phyloP scores from a whole-genome alignment of 192 early-diverging fungal species.

The Entomortierella parvispora region DNA sequence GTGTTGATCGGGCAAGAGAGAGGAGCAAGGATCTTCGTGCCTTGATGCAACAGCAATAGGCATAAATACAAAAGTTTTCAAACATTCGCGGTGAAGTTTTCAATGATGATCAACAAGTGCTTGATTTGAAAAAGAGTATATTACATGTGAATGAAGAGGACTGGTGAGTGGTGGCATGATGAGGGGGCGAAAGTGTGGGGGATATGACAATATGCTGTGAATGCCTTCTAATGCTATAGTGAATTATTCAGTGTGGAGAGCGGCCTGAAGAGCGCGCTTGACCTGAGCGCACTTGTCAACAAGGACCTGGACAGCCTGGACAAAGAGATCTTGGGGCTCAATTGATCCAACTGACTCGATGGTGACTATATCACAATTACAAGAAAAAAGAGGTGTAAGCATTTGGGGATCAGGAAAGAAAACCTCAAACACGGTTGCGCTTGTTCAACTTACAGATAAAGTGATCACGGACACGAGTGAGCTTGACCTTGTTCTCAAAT shows the following conservation, averaged over 20 bases:
- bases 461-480: conserved; percentile 94
- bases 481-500: conserved; percentile 89
- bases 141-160: background rate
- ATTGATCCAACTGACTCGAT: conserved; percentile 90
- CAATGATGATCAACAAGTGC: no score
- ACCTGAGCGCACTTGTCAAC: conserved; percentile 82
- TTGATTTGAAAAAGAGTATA: background rate
- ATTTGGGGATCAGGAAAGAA: conserved; percentile 8
- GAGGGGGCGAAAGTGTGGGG: background rate
- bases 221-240: no score
- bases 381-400: conserved; percentile 9
- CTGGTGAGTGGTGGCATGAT: background rate
- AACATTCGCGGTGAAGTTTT: no score
- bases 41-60: conserved; percentile 26
- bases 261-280: conserved; percentile 68
- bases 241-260: conserved; percentile 38
- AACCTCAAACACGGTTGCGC: background rate
- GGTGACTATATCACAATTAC: no score
- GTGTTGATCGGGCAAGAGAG: conserved; percentile 56
- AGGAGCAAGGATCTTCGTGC: conserved; percentile 50
- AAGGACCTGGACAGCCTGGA: conserved; percentile 81
- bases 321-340: conserved; percentile 79
- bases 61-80: background rate
- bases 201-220: no score
- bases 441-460: conserved; percentile 88